phyloP scores from a whole-genome alignment of 305 asterid genomes.

The Ruellia speciosa region DNA sequence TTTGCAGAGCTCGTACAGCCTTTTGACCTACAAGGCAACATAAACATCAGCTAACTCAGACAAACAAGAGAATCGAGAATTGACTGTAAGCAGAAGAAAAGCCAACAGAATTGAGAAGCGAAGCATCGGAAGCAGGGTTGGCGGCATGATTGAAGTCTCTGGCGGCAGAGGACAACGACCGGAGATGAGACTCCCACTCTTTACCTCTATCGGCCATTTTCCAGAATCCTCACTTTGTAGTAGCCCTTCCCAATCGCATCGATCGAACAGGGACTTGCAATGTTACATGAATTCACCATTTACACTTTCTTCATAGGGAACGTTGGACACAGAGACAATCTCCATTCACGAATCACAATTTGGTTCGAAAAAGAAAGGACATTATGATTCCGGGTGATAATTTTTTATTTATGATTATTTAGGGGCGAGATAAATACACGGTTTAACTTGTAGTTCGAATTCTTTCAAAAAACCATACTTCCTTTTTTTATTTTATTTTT shows the following conservation, averaged over 20 bases:
- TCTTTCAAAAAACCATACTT: no score
- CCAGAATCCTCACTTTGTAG: neutral
- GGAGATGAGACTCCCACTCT: conserved; percentile 71
- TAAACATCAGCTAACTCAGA: neutral
- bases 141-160: conserved; percentile 70
- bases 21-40: conserved; percentile 46
- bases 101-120: conserved; percentile 57
- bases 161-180: conserved; percentile 57
- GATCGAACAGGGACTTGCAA: no score
- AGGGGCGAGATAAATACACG: no score
- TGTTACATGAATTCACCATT: no score
- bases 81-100: neutral
- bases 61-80: neutral
- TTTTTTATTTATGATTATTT: no score
- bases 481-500: no score
- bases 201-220: conserved; percentile 52
- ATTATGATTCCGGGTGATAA: no score
- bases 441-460: no score
- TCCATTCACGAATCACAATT: no score
- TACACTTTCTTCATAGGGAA: no score
- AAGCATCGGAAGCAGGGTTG: conserved; percentile 64
- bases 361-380: no score
- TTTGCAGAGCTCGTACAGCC: conserved; percentile 62
- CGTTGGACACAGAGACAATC: no score
- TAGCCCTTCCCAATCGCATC: neutral